These are phyloP conservation scores for Aspergillus pseudoviridinutans DNA, from an alignment of 2,329 filamentous ascomycete species.

Conservation along the genomic window DNA sequence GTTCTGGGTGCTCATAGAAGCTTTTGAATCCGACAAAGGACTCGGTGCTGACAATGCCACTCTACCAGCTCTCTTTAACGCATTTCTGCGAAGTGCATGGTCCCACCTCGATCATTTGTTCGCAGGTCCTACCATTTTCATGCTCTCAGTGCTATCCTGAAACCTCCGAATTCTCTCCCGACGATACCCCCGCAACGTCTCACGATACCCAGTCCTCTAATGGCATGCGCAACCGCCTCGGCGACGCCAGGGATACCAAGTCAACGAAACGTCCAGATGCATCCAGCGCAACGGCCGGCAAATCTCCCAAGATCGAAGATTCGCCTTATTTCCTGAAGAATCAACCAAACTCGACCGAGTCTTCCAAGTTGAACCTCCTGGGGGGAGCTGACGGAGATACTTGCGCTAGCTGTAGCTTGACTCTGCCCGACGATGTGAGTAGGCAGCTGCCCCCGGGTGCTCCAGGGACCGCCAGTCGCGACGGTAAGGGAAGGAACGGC, in stretches of 20 bases:
- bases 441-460: conserved; percentile 51
- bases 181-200: conserved; percentile 37
- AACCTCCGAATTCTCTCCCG: conserved; percentile 35
- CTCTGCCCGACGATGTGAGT: conserved; percentile 52
- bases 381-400: conserved; percentile 47
- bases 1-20: conserved; percentile 1
- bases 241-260: conserved; percentile 12
- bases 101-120: conserved; percentile 59
- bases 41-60: neutral
- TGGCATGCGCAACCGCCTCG: conserved; percentile 14
- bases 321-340: conserved; percentile 50
- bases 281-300: conserved; percentile 13
- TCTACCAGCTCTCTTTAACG: conserved; percentile 54
- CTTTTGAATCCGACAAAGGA: conserved; percentile 5
- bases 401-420: conserved; percentile 56
- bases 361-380: conserved; percentile 43
- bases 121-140: conserved; percentile 53
- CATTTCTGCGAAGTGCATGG: conserved; percentile 62
- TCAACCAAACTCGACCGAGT: conserved; percentile 38
- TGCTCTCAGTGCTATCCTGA: conserved; percentile 51
- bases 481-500: conserved; percentile 48
- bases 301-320: conserved; percentile 40
- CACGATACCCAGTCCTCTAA: conserved; percentile 27
- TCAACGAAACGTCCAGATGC: conserved; percentile 13
- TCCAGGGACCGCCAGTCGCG: conserved; percentile 47